Evolutionary conservation across 441 rosid species (phyloP).

Genomic region (Adansonia grandidieri): DNA sequence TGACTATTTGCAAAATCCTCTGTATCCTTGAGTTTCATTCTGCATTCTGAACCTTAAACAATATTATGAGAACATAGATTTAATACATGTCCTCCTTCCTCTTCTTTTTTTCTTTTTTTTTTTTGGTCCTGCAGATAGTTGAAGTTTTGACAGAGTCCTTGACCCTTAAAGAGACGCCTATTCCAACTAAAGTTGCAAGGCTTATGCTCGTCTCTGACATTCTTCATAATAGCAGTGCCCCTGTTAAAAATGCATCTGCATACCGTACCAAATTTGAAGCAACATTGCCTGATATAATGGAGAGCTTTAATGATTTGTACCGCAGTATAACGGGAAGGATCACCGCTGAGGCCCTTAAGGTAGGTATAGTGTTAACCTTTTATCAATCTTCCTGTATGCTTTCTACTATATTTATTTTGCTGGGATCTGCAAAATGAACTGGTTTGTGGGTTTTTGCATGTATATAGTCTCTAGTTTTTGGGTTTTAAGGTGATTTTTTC

Average conservation of each 20-base stretch:
- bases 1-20: constrained; percentile 4
- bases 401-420: constrained; percentile 22
- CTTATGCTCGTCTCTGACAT: constrained; percentile 99
- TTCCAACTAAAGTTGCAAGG: constrained; percentile 98
- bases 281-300: constrained; percentile 92
- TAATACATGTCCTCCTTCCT: background rate
- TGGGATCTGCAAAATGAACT: constrained; percentile 16
- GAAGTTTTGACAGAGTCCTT: constrained; percentile 98
- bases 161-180: constrained; percentile 95
- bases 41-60: constrained; percentile 6
- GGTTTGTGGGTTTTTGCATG: constrained; percentile 1
- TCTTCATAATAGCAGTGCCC: constrained; percentile 98
- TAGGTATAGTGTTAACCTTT: constrained; percentile 32
- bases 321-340: constrained; percentile 96
- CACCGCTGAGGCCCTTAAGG: constrained; percentile 99
- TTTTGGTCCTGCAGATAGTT: constrained; percentile 62
- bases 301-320: constrained; percentile 97
- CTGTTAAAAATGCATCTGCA: constrained; percentile 99
- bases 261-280: constrained; percentile 98
- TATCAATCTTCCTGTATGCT: constrained; percentile 1
- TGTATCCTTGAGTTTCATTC: constrained; percentile 10
- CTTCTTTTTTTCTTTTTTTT: constrained; percentile 4
- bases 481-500: constrained; percentile 5
- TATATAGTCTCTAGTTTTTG: constrained; percentile 23
- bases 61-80: background rate